phyloP scores from a whole-genome alignment of 192 early-diverging fungal species.

The Powellomyces hirtus region DNA sequence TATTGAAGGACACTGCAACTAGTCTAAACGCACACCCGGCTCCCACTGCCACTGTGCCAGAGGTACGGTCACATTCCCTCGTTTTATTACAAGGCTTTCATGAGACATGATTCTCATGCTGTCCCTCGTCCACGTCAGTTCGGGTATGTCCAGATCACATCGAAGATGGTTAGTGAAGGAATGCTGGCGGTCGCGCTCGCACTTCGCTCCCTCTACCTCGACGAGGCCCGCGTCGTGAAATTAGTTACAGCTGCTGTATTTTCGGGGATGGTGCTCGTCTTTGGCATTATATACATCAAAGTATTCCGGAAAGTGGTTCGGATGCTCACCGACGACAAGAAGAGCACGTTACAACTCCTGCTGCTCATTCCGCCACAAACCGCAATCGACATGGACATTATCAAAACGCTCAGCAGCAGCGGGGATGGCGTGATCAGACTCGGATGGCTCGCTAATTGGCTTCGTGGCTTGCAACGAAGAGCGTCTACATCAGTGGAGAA shows the following conservation, averaged over 20 bases:
- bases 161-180: neutral
- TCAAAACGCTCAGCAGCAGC: neutral
- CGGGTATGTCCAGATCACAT: neutral
- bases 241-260: slow-evolving; percentile 3
- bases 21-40: too few species aligned
- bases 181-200: neutral
- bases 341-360: slow-evolving; percentile 5
- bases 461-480: neutral
- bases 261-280: neutral
- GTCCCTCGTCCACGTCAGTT: neutral
- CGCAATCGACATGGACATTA: slow-evolving; percentile 17
- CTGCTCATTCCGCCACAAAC: slow-evolving; percentile 16
- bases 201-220: neutral
- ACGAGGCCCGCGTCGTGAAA: neutral
- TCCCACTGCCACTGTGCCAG: too few species aligned
- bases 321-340: slow-evolving; percentile 13
- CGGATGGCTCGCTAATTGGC: neutral
- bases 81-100: too few species aligned
- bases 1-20: too few species aligned
- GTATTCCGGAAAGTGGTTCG: slow-evolving; percentile 12
- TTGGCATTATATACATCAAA: slow-evolving; percentile 5
- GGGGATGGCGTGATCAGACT: too few species aligned
- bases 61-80: too few species aligned
- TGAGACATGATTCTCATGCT: neutral
- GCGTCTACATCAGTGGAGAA: neutral